Conservation (phyloP, 2,329 filamentous ascomycete species). For the Arthrobotrys conoides region DNA sequence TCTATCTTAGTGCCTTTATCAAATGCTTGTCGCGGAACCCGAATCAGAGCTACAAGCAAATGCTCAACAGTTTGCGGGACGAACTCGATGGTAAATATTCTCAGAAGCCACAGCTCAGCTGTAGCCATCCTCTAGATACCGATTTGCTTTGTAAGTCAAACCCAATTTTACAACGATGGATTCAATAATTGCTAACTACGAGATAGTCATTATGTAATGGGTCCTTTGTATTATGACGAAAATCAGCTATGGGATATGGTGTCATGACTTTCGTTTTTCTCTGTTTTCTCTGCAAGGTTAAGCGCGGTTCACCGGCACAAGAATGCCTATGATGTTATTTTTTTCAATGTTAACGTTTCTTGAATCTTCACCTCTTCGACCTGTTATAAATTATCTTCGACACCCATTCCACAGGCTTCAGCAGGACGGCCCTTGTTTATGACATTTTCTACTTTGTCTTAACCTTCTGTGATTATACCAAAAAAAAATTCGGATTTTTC, state of each 20-base stretch:
- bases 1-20: conserved; percentile 42
- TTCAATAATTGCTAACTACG: conserved; percentile 20
- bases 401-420: background rate
- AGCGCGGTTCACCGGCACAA: conserved; percentile 1
- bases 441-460: background rate
- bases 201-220: conserved; percentile 54
- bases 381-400: background rate
- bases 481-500: too few species aligned
- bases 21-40: conserved; percentile 54
- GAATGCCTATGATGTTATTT: background rate
- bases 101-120: conserved; percentile 59
- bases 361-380: background rate
- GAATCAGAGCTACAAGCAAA: conserved; percentile 59
- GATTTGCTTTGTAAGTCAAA: conserved; percentile 59
- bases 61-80: conserved; percentile 58
- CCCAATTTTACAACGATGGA: background rate
- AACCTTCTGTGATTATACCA: background rate
- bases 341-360: background rate
- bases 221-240: conserved; percentile 32
- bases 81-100: conserved; percentile 60
- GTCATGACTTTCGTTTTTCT: conserved; percentile 41
- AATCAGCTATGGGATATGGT: conserved; percentile 29
- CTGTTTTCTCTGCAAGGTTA: background rate
- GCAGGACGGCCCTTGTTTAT: background rate
- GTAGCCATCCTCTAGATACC: conserved; percentile 60